These are phyloP conservation scores for Drechslera avenae DNA, from an alignment of 2,329 filamentous ascomycete species.

Conservation along the genomic window DNA sequence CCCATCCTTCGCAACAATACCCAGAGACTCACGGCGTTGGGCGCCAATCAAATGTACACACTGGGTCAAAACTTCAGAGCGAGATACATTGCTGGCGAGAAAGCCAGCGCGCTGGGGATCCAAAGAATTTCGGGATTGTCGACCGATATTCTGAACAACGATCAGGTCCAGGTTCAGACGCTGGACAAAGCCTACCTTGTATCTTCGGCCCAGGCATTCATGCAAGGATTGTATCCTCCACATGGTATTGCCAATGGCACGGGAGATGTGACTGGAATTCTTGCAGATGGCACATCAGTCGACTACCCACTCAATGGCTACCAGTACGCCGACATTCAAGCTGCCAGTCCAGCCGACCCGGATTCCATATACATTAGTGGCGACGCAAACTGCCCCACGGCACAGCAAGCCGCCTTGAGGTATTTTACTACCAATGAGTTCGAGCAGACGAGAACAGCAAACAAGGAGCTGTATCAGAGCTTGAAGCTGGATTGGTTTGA, in stretches of 20 bases:
- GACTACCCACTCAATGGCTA: constrained; percentile 61
- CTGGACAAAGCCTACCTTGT: constrained; percentile 55
- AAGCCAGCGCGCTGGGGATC: constrained; percentile 29
- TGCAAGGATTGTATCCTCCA: constrained; percentile 66
- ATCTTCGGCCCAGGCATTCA: constrained; percentile 64
- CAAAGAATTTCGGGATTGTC: constrained; percentile 50
- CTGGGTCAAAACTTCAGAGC: constrained; percentile 59
- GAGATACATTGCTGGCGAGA: constrained; percentile 54
- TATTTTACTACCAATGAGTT: constrained; percentile 54
- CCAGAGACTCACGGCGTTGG: constrained; percentile 57
- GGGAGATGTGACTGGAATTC: constrained; percentile 45
- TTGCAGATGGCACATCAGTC: constrained; percentile 56
- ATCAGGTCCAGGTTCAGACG: constrained; percentile 56
- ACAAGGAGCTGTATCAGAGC: constrained; percentile 52
- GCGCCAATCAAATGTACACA: constrained; percentile 59
- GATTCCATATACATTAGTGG: constrained; percentile 59
- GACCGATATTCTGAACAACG: constrained; percentile 50
- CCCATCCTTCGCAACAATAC: constrained; percentile 46
- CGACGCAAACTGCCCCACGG: constrained; percentile 51
- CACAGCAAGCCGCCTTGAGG: constrained; percentile 43
- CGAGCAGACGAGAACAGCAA: constrained; percentile 45
- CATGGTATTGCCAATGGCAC: constrained; percentile 35
- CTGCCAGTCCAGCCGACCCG: constrained; percentile 53
- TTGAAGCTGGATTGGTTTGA: constrained; percentile 53
- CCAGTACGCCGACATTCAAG: constrained; percentile 60